phyloP scores from a whole-genome alignment of 2,329 filamentous ascomycete species.

The Furcasterigmium furcatum region DNA sequence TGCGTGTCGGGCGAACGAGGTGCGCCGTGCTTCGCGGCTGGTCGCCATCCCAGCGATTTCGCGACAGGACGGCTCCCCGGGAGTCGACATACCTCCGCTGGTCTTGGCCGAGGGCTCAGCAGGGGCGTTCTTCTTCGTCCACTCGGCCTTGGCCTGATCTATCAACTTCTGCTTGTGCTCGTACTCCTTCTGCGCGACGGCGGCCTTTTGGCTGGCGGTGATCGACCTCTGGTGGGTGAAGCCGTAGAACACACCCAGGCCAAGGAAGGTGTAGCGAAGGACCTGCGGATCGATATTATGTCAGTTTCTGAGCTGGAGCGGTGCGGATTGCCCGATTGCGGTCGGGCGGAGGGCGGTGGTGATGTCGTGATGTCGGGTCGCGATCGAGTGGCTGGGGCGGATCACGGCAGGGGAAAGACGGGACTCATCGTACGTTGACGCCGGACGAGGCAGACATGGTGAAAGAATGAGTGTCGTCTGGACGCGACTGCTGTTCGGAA shows the following conservation, averaged over 20 bases:
- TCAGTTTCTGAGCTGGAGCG: not conserved
- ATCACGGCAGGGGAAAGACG: slow-evolving; percentile 10
- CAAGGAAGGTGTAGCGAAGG: slow-evolving; percentile 93
- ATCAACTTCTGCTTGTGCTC: slow-evolving; percentile 90
- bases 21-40: not conserved
- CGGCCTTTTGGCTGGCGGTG: slow-evolving; percentile 64
- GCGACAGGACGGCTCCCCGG: not conserved
- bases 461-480: slow-evolving; percentile 35
- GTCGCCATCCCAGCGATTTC: no score
- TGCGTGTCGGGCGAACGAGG: not conserved
- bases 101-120: slow-evolving; percentile 22
- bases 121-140: slow-evolving; percentile 69
- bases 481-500: slow-evolving; percentile 34
- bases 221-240: slow-evolving; percentile 89
- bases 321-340: no score
- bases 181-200: slow-evolving; percentile 77
- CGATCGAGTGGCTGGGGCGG: not conserved
- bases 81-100: slow-evolving; percentile 17
- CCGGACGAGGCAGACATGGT: slow-evolving; percentile 62
- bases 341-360: not conserved
- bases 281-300: slow-evolving; percentile 59
- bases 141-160: slow-evolving; percentile 88
- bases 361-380: not conserved
- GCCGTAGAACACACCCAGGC: slow-evolving; percentile 90
- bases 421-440: slow-evolving; percentile 58